Percentiles rank a stretch among this genome's conserved stretches.
Evolutionary conservation across 352 stramenopile genomes (phyloP).

Genomic region (Phytophthora citrophthora): DNA sequence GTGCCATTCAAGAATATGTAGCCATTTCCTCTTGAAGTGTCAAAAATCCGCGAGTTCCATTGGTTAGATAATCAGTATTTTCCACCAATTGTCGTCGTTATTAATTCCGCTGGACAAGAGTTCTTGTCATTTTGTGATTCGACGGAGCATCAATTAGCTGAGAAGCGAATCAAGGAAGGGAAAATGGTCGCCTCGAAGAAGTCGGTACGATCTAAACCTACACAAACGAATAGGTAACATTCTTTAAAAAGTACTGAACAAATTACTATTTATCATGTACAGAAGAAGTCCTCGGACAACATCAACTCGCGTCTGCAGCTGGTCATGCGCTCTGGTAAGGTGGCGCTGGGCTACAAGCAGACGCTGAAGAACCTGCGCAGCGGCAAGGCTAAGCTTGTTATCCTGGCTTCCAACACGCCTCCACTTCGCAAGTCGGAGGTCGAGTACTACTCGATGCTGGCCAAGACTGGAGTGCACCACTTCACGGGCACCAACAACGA

Average conservation of each 20-base stretch:
- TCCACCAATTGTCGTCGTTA: background rate
- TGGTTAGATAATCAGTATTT: background rate
- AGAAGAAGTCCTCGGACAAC: slow-evolving; percentile 98
- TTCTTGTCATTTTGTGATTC: slow-evolving; percentile 33
- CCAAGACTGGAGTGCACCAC: slow-evolving; percentile 98
- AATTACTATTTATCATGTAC: slow-evolving; percentile 37
- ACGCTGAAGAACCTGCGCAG: slow-evolving; percentile 97
- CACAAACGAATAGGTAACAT: too few species aligned
- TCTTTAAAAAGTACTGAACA: background rate
- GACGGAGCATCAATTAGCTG: slow-evolving; percentile 62
- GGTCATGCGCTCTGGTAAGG: slow-evolving; percentile 99
- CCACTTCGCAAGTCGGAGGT: slow-evolving; percentile 99
- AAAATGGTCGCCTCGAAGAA: slow-evolving; percentile 93
- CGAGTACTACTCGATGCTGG: slow-evolving; percentile 99
- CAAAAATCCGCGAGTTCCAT: background rate
- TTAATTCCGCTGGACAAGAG: background rate
- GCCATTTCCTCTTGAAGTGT: background rate
- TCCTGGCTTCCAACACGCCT: slow-evolving; percentile 98
- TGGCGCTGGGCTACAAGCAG: slow-evolving; percentile 98
- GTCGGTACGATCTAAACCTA: slow-evolving; percentile 63
- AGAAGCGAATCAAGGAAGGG: slow-evolving; percentile 61
- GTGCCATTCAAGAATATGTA: background rate
- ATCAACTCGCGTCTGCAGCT: slow-evolving; percentile 99
- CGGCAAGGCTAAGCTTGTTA: slow-evolving; percentile 97
- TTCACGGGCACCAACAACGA: slow-evolving; percentile 99